A percentile compares a stretch with the other conserved stretches of the same genome.
These are phyloP conservation scores for Leucogyrophana mollusca DNA, from an alignment of 768 basidiomycete genomes.

Conservation along the genomic window DNA sequence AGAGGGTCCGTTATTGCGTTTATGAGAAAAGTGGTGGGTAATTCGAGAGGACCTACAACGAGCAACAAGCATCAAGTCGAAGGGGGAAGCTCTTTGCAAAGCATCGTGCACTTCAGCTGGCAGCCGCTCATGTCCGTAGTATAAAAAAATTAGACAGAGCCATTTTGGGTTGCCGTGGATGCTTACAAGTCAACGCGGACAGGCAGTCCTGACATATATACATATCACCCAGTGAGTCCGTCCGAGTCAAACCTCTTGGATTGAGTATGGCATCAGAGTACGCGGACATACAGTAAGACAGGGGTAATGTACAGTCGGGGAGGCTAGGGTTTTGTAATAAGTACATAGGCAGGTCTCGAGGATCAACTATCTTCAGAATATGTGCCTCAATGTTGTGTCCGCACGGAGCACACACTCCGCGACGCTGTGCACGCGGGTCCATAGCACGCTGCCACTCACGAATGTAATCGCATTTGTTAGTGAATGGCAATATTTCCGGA, in stretches of 20 bases:
- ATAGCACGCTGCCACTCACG: no score
- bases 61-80: no score
- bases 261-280: not conserved
- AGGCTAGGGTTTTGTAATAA: not conserved
- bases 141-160: not conserved
- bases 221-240: not conserved
- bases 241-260: not conserved
- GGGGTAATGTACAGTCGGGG: not conserved
- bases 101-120: not conserved
- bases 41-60: not conserved
- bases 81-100: not conserved
- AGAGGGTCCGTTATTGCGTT: not conserved
- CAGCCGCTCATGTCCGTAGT: not conserved
- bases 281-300: not conserved
- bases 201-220: not conserved
- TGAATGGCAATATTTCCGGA: no score
- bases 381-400: no score
- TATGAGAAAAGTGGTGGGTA: not conserved
- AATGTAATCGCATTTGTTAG: no score
- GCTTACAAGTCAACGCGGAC: not conserved
- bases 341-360: not conserved
- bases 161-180: not conserved
- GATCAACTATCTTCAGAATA: not conserved
- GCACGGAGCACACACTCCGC: no score
- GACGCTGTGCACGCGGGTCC: no score